These are phyloP conservation scores for Fusarium sp. DNA, from an alignment of 2,329 filamentous ascomycete species.

Conservation along the genomic window DNA sequence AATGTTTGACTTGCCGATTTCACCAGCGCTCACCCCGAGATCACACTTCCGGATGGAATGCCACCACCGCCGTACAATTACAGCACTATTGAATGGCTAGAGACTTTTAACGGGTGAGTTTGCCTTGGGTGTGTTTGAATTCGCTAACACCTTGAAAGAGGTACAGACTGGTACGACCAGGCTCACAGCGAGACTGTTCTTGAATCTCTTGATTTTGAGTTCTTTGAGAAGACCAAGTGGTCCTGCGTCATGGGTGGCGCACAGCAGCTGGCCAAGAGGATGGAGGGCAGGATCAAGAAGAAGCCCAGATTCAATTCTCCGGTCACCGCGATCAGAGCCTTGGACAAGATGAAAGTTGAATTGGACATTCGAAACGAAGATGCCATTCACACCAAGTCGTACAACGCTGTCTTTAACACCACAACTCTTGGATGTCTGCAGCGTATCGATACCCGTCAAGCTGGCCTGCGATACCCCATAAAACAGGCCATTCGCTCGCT, in stretches of 20 bases:
- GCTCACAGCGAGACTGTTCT: slow-evolving; percentile 20
- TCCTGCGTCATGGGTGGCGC: slow-evolving; percentile 20
- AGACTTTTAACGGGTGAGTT: slow-evolving; percentile 1
- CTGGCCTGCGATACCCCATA: slow-evolving; percentile 10
- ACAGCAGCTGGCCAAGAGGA: slow-evolving; percentile 18
- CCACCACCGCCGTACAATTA: slow-evolving; percentile 11
- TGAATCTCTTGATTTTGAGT: slow-evolving; percentile 19
- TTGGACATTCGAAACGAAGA: background rate
- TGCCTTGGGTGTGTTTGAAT: no score
- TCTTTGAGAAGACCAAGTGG: background rate
- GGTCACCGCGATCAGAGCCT: background rate
- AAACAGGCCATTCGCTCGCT: slow-evolving; percentile 27
- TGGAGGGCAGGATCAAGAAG: background rate
- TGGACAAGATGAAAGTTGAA: slow-evolving; percentile 4
- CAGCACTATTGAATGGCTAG: slow-evolving; percentile 25
- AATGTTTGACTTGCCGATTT: no score
- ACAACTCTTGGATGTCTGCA: slow-evolving; percentile 16
- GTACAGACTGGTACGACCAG: slow-evolving; percentile 26
- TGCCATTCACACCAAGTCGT: background rate
- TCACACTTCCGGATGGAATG: background rate
- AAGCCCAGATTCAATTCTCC: slow-evolving; percentile 1
- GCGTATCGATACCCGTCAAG: slow-evolving; percentile 9
- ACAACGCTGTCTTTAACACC: slow-evolving; percentile 4
- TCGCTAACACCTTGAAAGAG: background rate
- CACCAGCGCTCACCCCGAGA: no score